These are phyloP conservation scores for Tulasnella sp. DNA, from an alignment of 768 basidiomycete genomes.

Conservation along the genomic window DNA sequence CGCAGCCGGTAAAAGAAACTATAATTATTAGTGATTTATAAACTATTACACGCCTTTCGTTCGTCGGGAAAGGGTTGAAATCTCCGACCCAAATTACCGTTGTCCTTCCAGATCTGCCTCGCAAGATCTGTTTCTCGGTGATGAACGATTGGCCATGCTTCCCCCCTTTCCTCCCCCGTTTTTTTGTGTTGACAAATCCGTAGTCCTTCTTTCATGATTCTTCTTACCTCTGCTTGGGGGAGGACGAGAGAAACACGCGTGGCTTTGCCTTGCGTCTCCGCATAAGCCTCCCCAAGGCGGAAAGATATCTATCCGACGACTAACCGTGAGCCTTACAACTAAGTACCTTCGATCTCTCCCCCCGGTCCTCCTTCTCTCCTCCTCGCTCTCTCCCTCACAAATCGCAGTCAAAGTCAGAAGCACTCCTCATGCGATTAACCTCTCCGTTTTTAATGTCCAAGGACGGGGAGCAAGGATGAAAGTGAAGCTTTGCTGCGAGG, in stretches of 20 bases:
- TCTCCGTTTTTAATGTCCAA: not conserved
- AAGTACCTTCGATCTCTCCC: not conserved
- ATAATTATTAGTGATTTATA: too few relatives aligned
- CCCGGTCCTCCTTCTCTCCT: not conserved
- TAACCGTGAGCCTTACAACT: not conserved
- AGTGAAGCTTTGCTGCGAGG: not conserved
- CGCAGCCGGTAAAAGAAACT: too few relatives aligned
- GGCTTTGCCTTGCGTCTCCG: not conserved
- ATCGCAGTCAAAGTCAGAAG: not conserved
- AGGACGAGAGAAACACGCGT: not conserved
- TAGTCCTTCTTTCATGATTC: not conserved
- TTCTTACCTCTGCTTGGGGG: not conserved
- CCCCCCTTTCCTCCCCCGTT: not conserved
- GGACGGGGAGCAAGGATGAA: not conserved
- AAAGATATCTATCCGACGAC: not conserved
- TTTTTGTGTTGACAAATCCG: not conserved
- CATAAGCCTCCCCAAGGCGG: not conserved
- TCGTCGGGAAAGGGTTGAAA: constrained; percentile 6
- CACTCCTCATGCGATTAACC: not conserved
- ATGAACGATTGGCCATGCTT: not conserved
- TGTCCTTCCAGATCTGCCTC: not conserved
- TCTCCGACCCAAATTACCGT: constrained; percentile 2
- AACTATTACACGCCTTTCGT: not conserved
- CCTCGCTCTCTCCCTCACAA: not conserved
- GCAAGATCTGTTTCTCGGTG: not conserved